Percentiles rank a stretch among this genome's conserved stretches.
Conservation (phyloP, 768 basidiomycete species). For the Mycena rosella region DNA sequence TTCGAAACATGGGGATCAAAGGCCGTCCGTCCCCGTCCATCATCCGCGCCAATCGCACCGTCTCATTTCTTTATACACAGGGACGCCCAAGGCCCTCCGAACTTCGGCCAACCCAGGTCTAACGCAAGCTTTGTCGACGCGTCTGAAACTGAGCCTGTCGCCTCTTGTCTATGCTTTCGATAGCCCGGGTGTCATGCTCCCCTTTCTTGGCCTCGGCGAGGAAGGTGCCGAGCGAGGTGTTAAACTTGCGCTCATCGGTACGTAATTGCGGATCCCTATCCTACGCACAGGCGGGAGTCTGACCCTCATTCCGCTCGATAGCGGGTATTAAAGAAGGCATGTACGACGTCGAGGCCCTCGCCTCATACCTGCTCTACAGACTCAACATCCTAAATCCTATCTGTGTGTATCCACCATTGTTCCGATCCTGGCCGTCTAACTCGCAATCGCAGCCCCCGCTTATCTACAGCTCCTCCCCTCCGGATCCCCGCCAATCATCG, state of each 20-base stretch:
- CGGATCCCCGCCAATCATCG: conserved; percentile 66
- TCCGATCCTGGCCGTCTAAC: background rate
- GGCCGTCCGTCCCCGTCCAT: conserved; percentile 66
- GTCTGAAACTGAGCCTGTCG: conserved; percentile 84
- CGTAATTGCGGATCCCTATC: conserved; percentile 48
- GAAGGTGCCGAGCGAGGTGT: conserved; percentile 92
- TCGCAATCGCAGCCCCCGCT: conserved; percentile 65
- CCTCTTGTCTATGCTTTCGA: conserved; percentile 95
- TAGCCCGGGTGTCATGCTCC: conserved; percentile 97
- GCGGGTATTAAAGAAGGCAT: conserved; percentile 96
- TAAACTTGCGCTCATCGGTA: conserved; percentile 94
- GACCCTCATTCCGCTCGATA: conserved; percentile 47
- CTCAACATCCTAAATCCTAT: conserved; percentile 83
- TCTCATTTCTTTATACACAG: conserved; percentile 49
- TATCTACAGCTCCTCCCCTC: conserved; percentile 75
- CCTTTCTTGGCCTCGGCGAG: conserved; percentile 89
- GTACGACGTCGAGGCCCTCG: conserved; percentile 87
- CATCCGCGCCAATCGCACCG: conserved; percentile 47
- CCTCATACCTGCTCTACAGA: conserved; percentile 88
- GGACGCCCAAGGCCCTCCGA: conserved; percentile 88
- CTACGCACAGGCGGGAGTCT: conserved; percentile 1
- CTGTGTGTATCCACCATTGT: conserved; percentile 59
- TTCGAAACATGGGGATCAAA: conserved; percentile 87
- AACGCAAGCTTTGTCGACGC: conserved; percentile 90
- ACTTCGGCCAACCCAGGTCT: conserved; percentile 93